Evolutionary conservation across 2,329 filamentous ascomycete genomes (phyloP).

Genomic region (Cladobotryum protrusum): DNA sequence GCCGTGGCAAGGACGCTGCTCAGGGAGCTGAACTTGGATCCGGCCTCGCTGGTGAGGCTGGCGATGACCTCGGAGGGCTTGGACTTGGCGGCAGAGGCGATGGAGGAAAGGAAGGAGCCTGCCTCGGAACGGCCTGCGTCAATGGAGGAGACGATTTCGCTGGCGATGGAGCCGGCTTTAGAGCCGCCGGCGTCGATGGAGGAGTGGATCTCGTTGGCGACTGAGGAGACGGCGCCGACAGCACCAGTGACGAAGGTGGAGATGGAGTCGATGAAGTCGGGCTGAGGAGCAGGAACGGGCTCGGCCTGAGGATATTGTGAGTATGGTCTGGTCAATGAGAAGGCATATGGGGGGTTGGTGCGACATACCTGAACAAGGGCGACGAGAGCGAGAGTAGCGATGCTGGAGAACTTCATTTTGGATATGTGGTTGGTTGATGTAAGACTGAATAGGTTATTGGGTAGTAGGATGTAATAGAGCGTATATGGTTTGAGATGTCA

Average conservation of each 20-base stretch:
- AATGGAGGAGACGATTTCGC: neutral
- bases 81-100: slow-evolving; percentile 4
- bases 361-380: slow-evolving; percentile 25
- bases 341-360: neutral
- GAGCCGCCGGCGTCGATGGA: slow-evolving; percentile 7
- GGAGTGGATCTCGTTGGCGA: slow-evolving; percentile 4
- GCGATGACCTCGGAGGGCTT: slow-evolving; percentile 11
- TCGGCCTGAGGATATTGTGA: slow-evolving; percentile 4
- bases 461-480: no score
- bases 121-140: slow-evolving; percentile 10
- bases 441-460: no score
- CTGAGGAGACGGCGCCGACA: slow-evolving; percentile 6
- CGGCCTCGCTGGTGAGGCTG: slow-evolving; percentile 16
- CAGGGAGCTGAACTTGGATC: slow-evolving; percentile 20
- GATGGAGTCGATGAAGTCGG: slow-evolving; percentile 11
- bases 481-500: no score
- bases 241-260: slow-evolving; percentile 11
- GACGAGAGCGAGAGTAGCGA: slow-evolving; percentile 26
- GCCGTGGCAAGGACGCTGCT: slow-evolving; percentile 17
- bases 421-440: neutral
- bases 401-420: slow-evolving; percentile 34
- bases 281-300: slow-evolving; percentile 10
- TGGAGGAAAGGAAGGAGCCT: slow-evolving; percentile 7
- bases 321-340: neutral
- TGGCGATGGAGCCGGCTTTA: neutral